Percentiles rank a stretch among this genome's conserved stretches.
Conservation (phyloP, 768 basidiomycete species). For the Boletus bicolor region DNA sequence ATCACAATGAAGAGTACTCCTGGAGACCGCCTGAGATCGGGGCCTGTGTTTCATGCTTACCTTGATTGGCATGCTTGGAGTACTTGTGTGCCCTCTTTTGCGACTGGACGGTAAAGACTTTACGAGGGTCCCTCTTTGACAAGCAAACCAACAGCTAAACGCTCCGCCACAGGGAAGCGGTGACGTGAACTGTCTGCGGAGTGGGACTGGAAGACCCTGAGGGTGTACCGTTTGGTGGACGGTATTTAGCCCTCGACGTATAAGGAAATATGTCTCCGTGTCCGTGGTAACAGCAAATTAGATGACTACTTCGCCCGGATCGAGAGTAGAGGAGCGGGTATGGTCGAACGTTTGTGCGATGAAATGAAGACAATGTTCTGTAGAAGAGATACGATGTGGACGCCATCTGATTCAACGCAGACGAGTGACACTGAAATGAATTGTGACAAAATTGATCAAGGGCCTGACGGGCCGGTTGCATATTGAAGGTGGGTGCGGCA, state of each 20-base stretch:
- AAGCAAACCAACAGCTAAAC: background rate
- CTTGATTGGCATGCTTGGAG: background rate
- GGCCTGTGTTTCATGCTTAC: constrained; percentile 2
- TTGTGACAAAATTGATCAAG: background rate
- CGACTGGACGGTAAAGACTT: background rate
- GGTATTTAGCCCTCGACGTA: background rate
- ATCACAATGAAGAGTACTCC: background rate
- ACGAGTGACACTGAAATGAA: constrained; percentile 4
- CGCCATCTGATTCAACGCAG: background rate
- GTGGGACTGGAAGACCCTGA: background rate
- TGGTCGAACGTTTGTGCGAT: background rate
- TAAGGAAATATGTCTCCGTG: constrained; percentile 3
- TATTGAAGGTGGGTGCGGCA: background rate
- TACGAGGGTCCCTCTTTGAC: background rate
- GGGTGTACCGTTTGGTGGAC: background rate
- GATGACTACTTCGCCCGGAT: background rate
- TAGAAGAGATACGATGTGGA: background rate
- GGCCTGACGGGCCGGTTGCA: background rate
- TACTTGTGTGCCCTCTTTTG: background rate
- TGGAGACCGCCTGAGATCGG: constrained; percentile 12
- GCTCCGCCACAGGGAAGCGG: constrained; percentile 7
- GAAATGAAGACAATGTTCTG: constrained; percentile 3
- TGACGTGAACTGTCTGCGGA: constrained; percentile 6
- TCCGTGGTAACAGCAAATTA: background rate
- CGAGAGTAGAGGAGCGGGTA: background rate